Conservation (phyloP, 208 protist genomes). For the Acanthamoeba healyi region DNA sequence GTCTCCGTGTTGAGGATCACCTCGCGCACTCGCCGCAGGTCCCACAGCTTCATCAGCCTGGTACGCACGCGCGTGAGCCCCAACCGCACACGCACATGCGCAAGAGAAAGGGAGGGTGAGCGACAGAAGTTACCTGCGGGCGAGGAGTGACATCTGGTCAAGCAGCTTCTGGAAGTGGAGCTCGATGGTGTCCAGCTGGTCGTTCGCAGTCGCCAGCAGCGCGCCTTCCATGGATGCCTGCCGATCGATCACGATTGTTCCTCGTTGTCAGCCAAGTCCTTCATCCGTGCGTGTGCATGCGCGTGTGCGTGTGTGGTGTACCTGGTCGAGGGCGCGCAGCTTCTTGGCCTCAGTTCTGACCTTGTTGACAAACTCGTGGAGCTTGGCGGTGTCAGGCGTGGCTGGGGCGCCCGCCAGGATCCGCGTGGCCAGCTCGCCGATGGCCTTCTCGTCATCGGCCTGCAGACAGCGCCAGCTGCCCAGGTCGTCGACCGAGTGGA, state of each 20-base stretch:
- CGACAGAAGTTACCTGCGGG: neutral
- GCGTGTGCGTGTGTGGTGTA: neutral
- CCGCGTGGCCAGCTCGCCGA: neutral
- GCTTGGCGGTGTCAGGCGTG: neutral
- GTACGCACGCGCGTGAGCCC: neutral
- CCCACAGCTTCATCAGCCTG: conserved; percentile 3
- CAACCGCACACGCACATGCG: neutral
- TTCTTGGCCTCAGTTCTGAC: neutral
- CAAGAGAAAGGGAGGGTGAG: neutral
- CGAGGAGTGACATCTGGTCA: conserved; percentile 55
- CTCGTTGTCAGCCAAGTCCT: too few species aligned
- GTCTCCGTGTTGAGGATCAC: conserved; percentile 8
- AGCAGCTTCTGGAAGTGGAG: conserved; percentile 62
- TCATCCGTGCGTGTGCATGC: neutral
- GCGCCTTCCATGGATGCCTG: neutral
- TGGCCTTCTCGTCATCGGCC: neutral
- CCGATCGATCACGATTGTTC: neutral
- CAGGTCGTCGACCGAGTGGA: conserved; percentile 55
- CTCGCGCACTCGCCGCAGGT: neutral
- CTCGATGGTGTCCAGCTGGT: conserved; percentile 64
- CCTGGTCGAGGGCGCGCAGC: neutral
- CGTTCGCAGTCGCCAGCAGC: neutral
- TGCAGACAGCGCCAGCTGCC: conserved; percentile 13
- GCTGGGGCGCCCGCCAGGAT: neutral
- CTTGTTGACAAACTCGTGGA: neutral